Percentiles rank a stretch among this genome's conserved stretches.
phyloP scores from a whole-genome alignment of 225 moss, liverwort and hornwort genomes.

The Neckera pumila region DNA sequence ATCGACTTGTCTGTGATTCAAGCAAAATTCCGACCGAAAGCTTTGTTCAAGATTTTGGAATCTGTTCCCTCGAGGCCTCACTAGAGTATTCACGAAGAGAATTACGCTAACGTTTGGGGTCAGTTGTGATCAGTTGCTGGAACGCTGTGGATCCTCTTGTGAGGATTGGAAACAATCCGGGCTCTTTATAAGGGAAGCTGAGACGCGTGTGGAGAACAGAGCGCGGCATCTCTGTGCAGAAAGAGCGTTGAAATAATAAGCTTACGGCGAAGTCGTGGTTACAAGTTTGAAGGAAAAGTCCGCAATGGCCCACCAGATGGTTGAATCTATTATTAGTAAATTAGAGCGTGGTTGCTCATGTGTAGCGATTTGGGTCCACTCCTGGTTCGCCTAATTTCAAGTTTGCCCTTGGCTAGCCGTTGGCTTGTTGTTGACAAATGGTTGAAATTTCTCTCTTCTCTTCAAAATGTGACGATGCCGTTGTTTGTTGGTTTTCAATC shows the following conservation, averaged over 20 bases:
- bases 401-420: no score
- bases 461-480: background rate
- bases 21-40: background rate
- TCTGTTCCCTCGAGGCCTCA: background rate
- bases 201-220: background rate
- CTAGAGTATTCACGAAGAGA: background rate
- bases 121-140: background rate
- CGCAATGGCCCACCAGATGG: background rate
- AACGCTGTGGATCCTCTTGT: background rate
- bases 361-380: background rate
- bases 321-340: background rate
- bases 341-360: background rate
- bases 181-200: background rate
- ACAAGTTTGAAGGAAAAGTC: background rate
- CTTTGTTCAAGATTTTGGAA: background rate
- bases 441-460: background rate
- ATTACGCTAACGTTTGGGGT: background rate
- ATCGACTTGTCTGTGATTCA: background rate
- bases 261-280: no score
- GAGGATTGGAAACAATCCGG: background rate
- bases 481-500: no score
- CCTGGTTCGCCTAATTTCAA: background rate
- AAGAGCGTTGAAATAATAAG: background rate
- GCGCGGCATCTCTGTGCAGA: background rate
- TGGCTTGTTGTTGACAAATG: background rate